Percentiles rank a stretch among this genome's conserved stretches.
Evolutionary conservation across 192 early-diverging fungal species (phyloP).

Genomic region (Borealophlyctis nickersoniae): DNA sequence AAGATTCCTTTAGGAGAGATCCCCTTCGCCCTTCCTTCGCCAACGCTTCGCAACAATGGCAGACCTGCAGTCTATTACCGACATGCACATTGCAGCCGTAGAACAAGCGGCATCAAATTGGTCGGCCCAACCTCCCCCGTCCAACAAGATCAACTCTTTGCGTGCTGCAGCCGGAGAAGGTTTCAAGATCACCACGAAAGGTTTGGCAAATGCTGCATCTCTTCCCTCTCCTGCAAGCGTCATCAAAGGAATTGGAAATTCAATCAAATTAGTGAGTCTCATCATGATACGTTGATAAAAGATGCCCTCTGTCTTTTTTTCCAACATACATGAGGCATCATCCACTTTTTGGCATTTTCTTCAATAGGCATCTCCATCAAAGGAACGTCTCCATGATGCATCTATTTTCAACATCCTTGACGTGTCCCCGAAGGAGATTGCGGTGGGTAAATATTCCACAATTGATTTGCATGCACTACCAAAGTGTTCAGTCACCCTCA

Average conservation of each 20-base stretch:
- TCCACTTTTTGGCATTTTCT: too few relatives aligned
- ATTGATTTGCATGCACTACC: neutral
- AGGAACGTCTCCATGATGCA: neutral
- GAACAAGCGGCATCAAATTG: neutral
- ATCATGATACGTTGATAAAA: too few relatives aligned
- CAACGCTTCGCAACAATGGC: too few relatives aligned
- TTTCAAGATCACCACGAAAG: neutral
- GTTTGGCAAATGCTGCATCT: neutral
- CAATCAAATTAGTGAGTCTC: neutral
- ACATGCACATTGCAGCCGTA: neutral
- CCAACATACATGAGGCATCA: too few relatives aligned
- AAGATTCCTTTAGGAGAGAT: too few relatives aligned
- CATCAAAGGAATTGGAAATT: neutral
- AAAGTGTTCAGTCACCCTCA: neutral
- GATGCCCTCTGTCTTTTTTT: too few relatives aligned
- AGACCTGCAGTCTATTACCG: neutral
- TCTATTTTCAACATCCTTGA: conserved; percentile 20
- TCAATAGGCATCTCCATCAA: neutral
- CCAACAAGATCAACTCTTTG: too few relatives aligned
- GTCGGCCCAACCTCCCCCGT: neutral
- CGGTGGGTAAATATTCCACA: conserved; percentile 17
- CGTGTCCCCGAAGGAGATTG: conserved; percentile 32
- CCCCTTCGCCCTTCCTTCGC: too few relatives aligned
- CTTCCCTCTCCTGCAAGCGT: too few relatives aligned
- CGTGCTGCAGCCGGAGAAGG: neutral